Evolutionary conservation across 1,284 basidiomycete species (phyloP).

Genomic region (Leccinum griseonigrum): DNA sequence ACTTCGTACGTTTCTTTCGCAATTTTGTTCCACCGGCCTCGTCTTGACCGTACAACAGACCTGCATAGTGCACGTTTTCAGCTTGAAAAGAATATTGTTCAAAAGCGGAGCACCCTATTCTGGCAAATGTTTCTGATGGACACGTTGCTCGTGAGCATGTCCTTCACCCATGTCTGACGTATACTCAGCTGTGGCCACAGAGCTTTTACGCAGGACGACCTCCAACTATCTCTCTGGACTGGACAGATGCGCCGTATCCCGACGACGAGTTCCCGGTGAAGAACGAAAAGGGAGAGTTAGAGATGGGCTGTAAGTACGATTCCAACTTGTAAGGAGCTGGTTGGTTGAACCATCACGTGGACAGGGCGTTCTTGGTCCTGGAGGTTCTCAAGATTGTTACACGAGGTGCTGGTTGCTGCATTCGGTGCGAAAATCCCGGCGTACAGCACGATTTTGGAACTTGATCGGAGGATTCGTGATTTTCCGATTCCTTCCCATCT

Average conservation of each 20-base stretch:
- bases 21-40: neutral
- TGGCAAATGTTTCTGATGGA: constrained; percentile 64
- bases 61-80: constrained; percentile 60
- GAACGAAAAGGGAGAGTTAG: constrained; percentile 38
- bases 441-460: constrained; percentile 45
- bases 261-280: constrained; percentile 41
- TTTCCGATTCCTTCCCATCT: constrained; percentile 51
- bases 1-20: constrained; percentile 47
- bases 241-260: constrained; percentile 56
- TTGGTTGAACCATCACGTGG: neutral
- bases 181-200: constrained; percentile 33
- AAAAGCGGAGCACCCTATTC: constrained; percentile 54
- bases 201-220: constrained; percentile 64
- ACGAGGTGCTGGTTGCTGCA: constrained; percentile 49
- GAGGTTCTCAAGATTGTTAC: constrained; percentile 51
- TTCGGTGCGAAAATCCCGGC: constrained; percentile 53
- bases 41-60: constrained; percentile 34
- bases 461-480: constrained; percentile 51
- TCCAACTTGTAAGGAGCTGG: neutral
- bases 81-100: constrained; percentile 42
- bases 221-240: constrained; percentile 51
- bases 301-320: constrained; percentile 47
- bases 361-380: constrained; percentile 57
- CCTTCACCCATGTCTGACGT: neutral
- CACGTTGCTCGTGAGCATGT: constrained; percentile 50